Conservation (phyloP, 202 grass and related monocot genomes). For the Sporobolus alterniflorus region DNA sequence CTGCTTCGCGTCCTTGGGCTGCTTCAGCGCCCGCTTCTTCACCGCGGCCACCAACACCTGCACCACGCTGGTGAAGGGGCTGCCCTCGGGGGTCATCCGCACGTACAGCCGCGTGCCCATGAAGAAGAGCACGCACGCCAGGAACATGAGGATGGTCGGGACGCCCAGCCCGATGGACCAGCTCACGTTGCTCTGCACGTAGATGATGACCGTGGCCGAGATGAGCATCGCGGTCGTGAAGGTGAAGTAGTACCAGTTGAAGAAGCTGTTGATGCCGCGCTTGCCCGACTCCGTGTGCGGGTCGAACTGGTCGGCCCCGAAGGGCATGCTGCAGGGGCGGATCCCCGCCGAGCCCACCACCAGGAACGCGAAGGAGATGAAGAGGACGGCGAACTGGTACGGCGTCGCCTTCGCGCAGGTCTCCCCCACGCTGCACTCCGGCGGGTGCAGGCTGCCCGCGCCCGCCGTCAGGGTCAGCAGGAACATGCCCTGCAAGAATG, state of each 20-base stretch:
- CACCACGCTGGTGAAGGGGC: constrained; percentile 85
- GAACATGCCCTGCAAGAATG: constrained; percentile 72
- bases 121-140: constrained; percentile 88
- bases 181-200: constrained; percentile 94
- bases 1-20: constrained; percentile 76
- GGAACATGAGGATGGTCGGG: constrained; percentile 81
- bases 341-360: constrained; percentile 82
- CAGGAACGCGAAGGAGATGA: constrained; percentile 74
- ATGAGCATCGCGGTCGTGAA: constrained; percentile 81
- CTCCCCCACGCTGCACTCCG: constrained; percentile 46
- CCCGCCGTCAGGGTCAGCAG: constrained; percentile 72
- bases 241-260: constrained; percentile 99
- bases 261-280: constrained; percentile 99
- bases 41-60: constrained; percentile 66
- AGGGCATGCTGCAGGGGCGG: constrained; percentile 91
- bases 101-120: constrained; percentile 75
- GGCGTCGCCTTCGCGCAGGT: constrained; percentile 56
- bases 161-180: constrained; percentile 81
- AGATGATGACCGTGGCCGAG: constrained; percentile 91
- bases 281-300: constrained; percentile 72
- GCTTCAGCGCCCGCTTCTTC: constrained; percentile 66
- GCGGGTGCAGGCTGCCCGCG: constrained; percentile 63
- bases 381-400: constrained; percentile 69
- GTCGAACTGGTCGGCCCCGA: constrained; percentile 91
- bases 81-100: constrained; percentile 61